Base-by-base conservation (phyloP, 106 monocot species). In the Dioscorea dumetorum region DNA sequence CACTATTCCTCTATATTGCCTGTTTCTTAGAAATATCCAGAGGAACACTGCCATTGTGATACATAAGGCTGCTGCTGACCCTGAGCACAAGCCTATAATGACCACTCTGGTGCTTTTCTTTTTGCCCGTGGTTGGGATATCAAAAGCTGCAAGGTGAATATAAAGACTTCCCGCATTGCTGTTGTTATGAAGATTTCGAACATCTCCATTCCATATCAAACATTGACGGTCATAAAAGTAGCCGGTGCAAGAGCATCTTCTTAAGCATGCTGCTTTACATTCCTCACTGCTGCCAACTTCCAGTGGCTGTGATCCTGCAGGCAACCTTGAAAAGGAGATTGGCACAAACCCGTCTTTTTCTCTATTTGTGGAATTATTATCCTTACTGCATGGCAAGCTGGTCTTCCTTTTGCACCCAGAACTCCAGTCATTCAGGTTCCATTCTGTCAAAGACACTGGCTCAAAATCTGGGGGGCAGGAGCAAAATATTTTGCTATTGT, bases 241-340 rank as follows among this genome's bases (percentile, higher is more conserved):
- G 31, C 74, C 78, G 18, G 66, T 72, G 33, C 83, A 83, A 57
- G 83, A 78, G 50, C 83, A 83, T 52, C 75, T 57, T 10, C 71
- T 72, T 49, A 71, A 16, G 67, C 83, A 78, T 4, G 71, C 57
- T 12, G 33, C 5, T 32, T 60, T 71, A 22, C 78, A 83, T 6
- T 75, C 71, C 19, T 24, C 50, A 8, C 4, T 63, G 31, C 20
- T 22, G n/a, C 20, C 0, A 59, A 18, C 19, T 22, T 8, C 59
- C 22, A 23, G 51, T 18, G 56, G 35, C 62, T 62, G 62, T 3
- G 57, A 22, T 35, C 63, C 69, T 49, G 62, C 60, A 35, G 83
- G 83, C 49, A 79, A 57, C 21, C 21, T 53, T 67, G 72, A 52
- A 31, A 72, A 70, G 13, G 33, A 4, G 68, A 83, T 63, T 31